phyloP scores from a whole-genome alignment of 1,284 basidiomycete genomes.

The Ceratobasidium sp. region DNA sequence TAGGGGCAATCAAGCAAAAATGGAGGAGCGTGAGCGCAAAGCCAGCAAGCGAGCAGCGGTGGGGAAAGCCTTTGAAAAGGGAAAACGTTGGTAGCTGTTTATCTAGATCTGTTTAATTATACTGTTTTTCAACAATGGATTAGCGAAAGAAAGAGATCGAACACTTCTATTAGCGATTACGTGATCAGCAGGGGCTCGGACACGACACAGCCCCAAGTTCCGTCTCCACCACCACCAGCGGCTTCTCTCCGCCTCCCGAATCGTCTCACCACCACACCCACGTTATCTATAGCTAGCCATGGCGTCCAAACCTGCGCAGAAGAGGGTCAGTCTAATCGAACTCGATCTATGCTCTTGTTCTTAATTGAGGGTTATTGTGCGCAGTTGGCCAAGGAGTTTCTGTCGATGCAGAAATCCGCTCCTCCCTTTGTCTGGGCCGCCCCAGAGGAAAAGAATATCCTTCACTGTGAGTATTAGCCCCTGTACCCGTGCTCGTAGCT shows the following conservation, averaged over 20 bases:
- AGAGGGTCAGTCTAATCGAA: conserved; percentile 70
- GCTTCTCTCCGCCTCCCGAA: neutral
- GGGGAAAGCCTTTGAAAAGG: conserved; percentile 44
- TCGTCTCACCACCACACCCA: neutral
- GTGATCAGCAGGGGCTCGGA: conserved; percentile 19
- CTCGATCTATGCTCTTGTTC: conserved; percentile 13
- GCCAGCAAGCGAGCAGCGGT: conserved; percentile 34
- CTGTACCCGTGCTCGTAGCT: conserved; percentile 39
- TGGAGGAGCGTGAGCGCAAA: conserved; percentile 79
- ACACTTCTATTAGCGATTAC: conserved; percentile 28
- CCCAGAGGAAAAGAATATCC: conserved; percentile 96
- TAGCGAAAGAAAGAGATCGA: conserved; percentile 4
- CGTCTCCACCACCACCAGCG: conserved; percentile 31
- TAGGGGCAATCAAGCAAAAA: conserved; percentile 74
- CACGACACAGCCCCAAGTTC: conserved; percentile 32
- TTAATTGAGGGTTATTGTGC: neutral
- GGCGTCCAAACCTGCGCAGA: conserved; percentile 87
- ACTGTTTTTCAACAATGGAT: neutral
- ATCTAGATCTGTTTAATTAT: conserved; percentile 8
- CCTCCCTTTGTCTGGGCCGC: conserved; percentile 95
- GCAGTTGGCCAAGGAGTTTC: conserved; percentile 90
- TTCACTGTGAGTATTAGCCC: conserved; percentile 74
- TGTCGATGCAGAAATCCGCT: conserved; percentile 92
- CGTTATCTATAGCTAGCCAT: conserved; percentile 58
- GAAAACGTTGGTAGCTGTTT: conserved; percentile 27